Evolutionary conservation across 164 flowering plant species (phyloP).

Genomic region (Magnolia changhungtana): DNA sequence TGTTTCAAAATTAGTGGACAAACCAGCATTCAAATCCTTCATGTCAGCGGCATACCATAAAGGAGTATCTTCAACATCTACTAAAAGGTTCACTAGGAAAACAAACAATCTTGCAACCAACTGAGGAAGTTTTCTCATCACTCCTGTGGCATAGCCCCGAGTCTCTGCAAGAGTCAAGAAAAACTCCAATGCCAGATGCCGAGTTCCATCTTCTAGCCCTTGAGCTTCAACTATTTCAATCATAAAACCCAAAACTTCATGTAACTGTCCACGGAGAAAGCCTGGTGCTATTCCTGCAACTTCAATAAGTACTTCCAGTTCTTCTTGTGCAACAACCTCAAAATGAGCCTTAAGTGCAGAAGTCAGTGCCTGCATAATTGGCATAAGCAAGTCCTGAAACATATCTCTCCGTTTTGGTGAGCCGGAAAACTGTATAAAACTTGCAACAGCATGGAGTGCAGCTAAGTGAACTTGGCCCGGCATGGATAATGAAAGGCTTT

Average conservation of each 20-base stretch:
- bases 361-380: slow-evolving; percentile 25
- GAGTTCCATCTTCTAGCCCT: slow-evolving; percentile 22
- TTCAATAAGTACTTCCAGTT: slow-evolving; percentile 26
- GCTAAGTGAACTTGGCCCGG: slow-evolving; percentile 21
- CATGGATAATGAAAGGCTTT: slow-evolving; percentile 10
- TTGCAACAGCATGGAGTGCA: slow-evolving; percentile 24
- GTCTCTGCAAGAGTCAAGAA: slow-evolving; percentile 32
- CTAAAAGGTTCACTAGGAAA: slow-evolving; percentile 24
- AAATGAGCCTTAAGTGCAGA: slow-evolving; percentile 16
- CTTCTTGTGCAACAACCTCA: slow-evolving; percentile 27
- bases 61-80: slow-evolving; percentile 27
- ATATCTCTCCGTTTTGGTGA: slow-evolving; percentile 8
- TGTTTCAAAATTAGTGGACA: slow-evolving; percentile 20
- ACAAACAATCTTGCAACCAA: slow-evolving; percentile 22
- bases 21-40: slow-evolving; percentile 29
- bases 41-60: slow-evolving; percentile 24
- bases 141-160: slow-evolving; percentile 25
- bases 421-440: slow-evolving; percentile 23
- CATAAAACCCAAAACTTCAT: slow-evolving; percentile 24
- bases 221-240: slow-evolving; percentile 31
- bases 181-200: slow-evolving; percentile 29
- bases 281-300: slow-evolving; percentile 30
- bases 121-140: slow-evolving; percentile 32
- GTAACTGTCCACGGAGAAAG: slow-evolving; percentile 23
- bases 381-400: slow-evolving; percentile 27